Evolutionary conservation across 176 grass and related monocot species (phyloP), one percentile per base, ranked within the genome.

Genomic region (Cocos nucifera): DNA sequence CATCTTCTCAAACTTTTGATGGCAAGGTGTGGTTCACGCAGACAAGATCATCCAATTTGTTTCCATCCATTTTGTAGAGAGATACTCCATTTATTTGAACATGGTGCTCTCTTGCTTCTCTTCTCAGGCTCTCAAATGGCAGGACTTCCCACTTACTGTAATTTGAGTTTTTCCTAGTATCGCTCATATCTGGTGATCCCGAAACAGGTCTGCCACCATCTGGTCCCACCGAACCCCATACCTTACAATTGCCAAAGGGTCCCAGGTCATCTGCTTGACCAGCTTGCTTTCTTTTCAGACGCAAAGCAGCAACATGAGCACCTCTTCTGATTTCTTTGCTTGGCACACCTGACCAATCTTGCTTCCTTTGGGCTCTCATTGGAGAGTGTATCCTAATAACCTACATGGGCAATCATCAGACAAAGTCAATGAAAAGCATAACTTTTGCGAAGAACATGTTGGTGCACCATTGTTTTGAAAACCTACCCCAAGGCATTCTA

Each of bases 21-120:
- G 6, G 26, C 14, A 20, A 35, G 12, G 0, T 29, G 54, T 98
- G 93, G 24, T 60, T 88, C 57, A 98, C 93, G 19, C 93, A 98
- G 20, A 92, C 93, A 61, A 98, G 81, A 77, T 98, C 93, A 25
- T 98, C 93, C 20, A 89, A 58, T 71, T 83, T 92, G 82, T 98
- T 98, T 50, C 93, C 93, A 6, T 98, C 93, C 87, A 98, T 89
- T 59, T 98, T 98, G 63, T 98, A 98, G 22, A 91, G 76, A 54
- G 93, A 89, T 23, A 81, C 67, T 0, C 73, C 71, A 6, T 65
- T 73, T 79, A 92, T 98, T 59, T 89, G 81, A 54, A 57, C 49
- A 77, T 92, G 76, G 69, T 98, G 81, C 30, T 89, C 93, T 69
- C 67, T 87, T 59, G 93, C 93, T 63, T 98, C 84, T n/a, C 51